phyloP scores from a whole-genome alignment of 1,284 basidiomycete genomes.

The Heterobasidion parviporum region DNA sequence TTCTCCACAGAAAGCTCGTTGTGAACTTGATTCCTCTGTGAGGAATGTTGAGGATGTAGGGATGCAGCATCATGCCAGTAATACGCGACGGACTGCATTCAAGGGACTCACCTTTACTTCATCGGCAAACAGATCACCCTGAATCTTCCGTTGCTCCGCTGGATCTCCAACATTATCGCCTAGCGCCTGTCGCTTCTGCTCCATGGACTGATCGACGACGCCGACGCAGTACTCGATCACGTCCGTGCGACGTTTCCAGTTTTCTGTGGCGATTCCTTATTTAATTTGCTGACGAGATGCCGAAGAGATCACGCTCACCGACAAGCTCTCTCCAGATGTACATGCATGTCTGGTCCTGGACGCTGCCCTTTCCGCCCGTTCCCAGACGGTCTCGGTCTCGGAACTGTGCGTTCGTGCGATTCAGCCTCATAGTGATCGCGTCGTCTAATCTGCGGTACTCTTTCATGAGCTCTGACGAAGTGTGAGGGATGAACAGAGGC shows the following conservation, averaged over 20 bases:
- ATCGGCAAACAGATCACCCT: constrained; percentile 57
- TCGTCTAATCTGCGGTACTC: constrained; percentile 86
- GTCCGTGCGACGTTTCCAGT: constrained; percentile 76
- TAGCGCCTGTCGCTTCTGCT: constrained; percentile 46
- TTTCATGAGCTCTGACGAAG: constrained; percentile 64
- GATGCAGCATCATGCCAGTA: not conserved
- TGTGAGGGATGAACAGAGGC: not conserved
- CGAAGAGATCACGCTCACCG: constrained; percentile 39
- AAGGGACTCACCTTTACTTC: constrained; percentile 61
- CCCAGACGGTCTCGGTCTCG: constrained; percentile 59
- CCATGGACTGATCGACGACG: constrained; percentile 61
- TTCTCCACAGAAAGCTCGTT: constrained; percentile 76
- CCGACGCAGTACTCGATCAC: constrained; percentile 74
- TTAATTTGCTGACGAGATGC: constrained; percentile 1
- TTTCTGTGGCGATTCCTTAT: constrained; percentile 36
- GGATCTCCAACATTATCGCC: constrained; percentile 35
- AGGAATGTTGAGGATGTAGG: constrained; percentile 8
- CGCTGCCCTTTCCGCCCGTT: constrained; percentile 31
- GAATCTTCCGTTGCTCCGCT: constrained; percentile 35
- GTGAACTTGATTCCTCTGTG: constrained; percentile 68
- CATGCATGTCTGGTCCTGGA: constrained; percentile 70
- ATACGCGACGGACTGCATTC: constrained; percentile 4
- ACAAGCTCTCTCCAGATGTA: constrained; percentile 79
- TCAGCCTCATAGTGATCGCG: constrained; percentile 74
- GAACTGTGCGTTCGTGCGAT: constrained; percentile 74